phyloP scores from a whole-genome alignment of 495 filamentous ascomycete genomes.

The Collariella sp. region DNA sequence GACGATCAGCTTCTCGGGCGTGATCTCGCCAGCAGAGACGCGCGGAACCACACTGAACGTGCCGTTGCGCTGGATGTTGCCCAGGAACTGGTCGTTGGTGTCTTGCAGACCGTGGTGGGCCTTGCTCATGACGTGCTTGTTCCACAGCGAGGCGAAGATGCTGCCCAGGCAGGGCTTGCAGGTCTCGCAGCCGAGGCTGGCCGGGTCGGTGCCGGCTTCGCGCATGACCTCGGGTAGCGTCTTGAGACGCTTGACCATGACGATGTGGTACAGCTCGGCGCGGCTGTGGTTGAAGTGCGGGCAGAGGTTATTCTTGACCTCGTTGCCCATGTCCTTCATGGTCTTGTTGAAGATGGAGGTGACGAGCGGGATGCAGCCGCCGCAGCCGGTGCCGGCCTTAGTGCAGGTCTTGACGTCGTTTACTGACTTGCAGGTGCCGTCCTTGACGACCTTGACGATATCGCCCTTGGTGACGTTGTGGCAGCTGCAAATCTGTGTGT shows the following conservation, averaged over 20 bases:
- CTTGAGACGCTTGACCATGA: slow-evolving; percentile 71
- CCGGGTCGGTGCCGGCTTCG: slow-evolving; percentile 62
- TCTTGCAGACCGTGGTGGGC: slow-evolving; percentile 76
- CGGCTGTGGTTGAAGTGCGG: slow-evolving; percentile 81
- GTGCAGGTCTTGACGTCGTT: slow-evolving; percentile 89
- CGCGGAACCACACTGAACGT: slow-evolving; percentile 88
- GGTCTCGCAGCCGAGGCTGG: slow-evolving; percentile 78
- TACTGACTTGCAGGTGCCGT: slow-evolving; percentile 75
- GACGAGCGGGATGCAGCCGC: slow-evolving; percentile 88
- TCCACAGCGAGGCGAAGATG: slow-evolving; percentile 79
- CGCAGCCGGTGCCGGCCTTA: slow-evolving; percentile 90
- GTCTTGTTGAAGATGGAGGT: slow-evolving; percentile 89
- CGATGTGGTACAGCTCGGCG: slow-evolving; percentile 84
- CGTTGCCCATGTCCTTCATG: slow-evolving; percentile 83
- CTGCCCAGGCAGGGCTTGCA: slow-evolving; percentile 86
- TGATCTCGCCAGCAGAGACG: slow-evolving; percentile 83
- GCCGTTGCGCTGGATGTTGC: slow-evolving; percentile 90
- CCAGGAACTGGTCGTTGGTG: slow-evolving; percentile 89
- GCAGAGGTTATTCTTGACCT: slow-evolving; percentile 84
- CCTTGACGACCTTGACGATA: slow-evolving; percentile 63
- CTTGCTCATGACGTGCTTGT: slow-evolving; percentile 74
- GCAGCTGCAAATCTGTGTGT: slow-evolving; percentile 90
- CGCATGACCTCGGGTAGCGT: slow-evolving; percentile 76
- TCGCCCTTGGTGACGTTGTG: slow-evolving; percentile 94
- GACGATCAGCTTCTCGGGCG: slow-evolving; percentile 78